Evolutionary conservation across 176 grass and related monocot genomes (phyloP).

Genomic region (Phragmites australis): DNA sequence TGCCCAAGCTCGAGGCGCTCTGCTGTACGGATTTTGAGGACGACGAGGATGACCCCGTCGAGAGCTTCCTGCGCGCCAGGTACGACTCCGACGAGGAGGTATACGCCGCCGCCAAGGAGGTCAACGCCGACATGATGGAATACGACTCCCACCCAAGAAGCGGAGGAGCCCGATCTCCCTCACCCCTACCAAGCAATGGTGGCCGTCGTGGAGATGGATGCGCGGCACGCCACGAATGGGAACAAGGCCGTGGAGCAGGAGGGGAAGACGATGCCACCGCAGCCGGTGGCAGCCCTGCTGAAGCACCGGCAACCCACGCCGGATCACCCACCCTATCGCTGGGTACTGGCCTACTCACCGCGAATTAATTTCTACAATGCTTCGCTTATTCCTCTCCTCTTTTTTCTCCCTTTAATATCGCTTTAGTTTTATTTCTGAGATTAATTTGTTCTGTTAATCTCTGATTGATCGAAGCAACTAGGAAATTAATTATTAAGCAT

Average conservation of each 20-base stretch:
- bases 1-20: too few relatives aligned
- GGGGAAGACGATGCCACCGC: neutral
- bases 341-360: constrained; percentile 36
- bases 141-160: neutral
- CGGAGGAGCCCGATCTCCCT: neutral
- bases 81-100: too few relatives aligned
- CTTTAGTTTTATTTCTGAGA: too few relatives aligned
- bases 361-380: neutral
- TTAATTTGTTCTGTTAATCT: too few relatives aligned
- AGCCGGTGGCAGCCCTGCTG: neutral
- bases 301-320: constrained; percentile 32
- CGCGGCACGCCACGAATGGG: neutral
- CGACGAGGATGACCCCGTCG: too few relatives aligned
- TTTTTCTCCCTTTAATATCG: neutral
- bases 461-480: neutral
- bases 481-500: neutral
- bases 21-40: too few relatives aligned
- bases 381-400: neutral
- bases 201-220: neutral
- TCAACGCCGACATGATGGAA: too few relatives aligned
- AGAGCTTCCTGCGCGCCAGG: too few relatives aligned
- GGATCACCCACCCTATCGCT: constrained; percentile 55
- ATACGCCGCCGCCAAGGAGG: too few relatives aligned
- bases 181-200: neutral
- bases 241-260: neutral